Base-by-base conservation (phyloP, 805 yeast genomes). In the Cyberlindnera lachancei region DNA sequence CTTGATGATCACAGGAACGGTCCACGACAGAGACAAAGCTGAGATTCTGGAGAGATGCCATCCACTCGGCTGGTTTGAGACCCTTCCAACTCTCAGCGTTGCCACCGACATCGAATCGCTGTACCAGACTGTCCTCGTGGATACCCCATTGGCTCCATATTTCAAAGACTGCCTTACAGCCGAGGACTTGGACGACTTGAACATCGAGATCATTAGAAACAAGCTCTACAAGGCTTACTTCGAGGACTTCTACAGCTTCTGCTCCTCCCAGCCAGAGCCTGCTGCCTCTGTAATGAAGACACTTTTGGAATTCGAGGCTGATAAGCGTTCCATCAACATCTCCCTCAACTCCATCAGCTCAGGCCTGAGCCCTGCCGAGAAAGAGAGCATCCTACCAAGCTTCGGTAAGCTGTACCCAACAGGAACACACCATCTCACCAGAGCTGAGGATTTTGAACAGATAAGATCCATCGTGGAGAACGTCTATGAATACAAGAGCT, bases 51-150 rank as follows among this genome's bases (percentile, higher is more conserved):
- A 77, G 37, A 78, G 96, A 55, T 87, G 96, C 56, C 95, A 92
- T 56, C 98, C 98, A 0, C 68, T 92, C 47, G 99, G 99, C 27
- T 88, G 96, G 96, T 92, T 92, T 52, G 98, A 92, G 48, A 90
- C 97, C 7, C 73, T 92, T 46, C 98, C 98, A 22, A 90, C 97
- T 0, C 68, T 92, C 37, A 75, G 92, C 12, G 92, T 90, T 30
- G 96, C 97, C 29, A 86, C 96, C 3, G 97, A 90, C 58, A 75
- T 90, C 36, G 95, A 87, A 49, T 76, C 92, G n/a, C 69, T 92
- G 48, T 92, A 90, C 63, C 81, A 81, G 50, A 83, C 94, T 1
- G 98, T 92, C 11, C 66, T 92, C 37, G 80, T 92, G 34, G 99
- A 92, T 60, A 92, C 98, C 6, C 99, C 99, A 5, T 71, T 92